Evolutionary conservation across 78 protist genomes (phyloP).

Genomic region (Acrasis kona): DNA sequence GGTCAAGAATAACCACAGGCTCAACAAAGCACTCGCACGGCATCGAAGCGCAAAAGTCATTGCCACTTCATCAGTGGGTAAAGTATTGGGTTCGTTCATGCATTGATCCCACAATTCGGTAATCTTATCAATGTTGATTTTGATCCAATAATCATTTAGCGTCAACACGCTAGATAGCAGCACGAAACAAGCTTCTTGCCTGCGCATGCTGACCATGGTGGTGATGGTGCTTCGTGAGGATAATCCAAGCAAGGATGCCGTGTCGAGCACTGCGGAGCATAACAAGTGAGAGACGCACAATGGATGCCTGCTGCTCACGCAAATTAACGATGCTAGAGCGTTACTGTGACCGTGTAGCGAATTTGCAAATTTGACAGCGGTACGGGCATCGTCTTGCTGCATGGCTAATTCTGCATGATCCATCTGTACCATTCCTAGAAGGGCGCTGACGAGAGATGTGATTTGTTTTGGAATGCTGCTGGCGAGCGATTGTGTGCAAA

Average conservation of each 20-base stretch:
- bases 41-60: too few relatives aligned
- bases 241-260: too few relatives aligned
- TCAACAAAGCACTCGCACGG: too few relatives aligned
- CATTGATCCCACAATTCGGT: neutral
- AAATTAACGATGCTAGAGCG: neutral
- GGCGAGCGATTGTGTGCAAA: neutral
- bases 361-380: neutral
- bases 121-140: neutral
- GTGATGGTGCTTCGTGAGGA: too few relatives aligned
- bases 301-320: neutral
- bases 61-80: too few relatives aligned
- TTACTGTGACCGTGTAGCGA: neutral
- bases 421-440: neutral
- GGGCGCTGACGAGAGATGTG: neutral
- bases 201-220: too few relatives aligned
- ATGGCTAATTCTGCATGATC: neutral
- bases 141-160: too few relatives aligned
- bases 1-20: too few relatives aligned
- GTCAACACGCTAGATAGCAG: too few relatives aligned
- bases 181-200: neutral
- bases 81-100: too few relatives aligned
- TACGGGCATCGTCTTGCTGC: neutral
- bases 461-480: neutral
- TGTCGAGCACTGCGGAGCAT: neutral
- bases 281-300: neutral